Evolutionary conservation across 2,329 filamentous ascomycete genomes (phyloP), one percentile per base, ranked within the genome.

Genomic region (Pseudohalonectria lignicola): DNA sequence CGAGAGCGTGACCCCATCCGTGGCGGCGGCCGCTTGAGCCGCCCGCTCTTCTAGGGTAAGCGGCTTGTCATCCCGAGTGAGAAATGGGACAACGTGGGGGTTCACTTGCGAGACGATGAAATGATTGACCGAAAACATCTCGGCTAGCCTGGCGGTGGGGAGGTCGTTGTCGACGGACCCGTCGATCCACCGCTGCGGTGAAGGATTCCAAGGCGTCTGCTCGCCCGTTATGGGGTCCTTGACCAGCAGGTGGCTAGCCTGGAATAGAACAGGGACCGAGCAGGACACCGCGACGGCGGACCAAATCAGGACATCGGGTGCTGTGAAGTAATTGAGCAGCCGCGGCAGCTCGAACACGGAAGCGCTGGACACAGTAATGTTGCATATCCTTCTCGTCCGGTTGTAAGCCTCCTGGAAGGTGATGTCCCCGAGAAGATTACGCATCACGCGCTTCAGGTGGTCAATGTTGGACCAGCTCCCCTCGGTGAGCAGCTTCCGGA

Each of bases 81-180:
- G 63, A 50, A 96, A 94, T 0, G 86, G 86, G 0, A 93, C 76
- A 8, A 95, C 85, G 50, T 96, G 90, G 1, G 90, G 90, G 50
- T 96, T 96, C 36, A 95, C 87, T 55, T 96, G 90, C 0, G 87
- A 94, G 15, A 95, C 90, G 47, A 96, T 95, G 53, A 95, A 95
- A 55, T 95, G 90, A 52, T 95, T 95, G 54, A 95, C 88, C 52
- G 95, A 94, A 66, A 95, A 94, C 82, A 95, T 88, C 53, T 94
- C 87, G 1, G 87, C 79, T 13, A 96, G 67, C 2, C 86, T 76
- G 16, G 82, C 86, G 77, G 94, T 94, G 2, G 90, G 90, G 3
- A 96, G 66, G 56, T 96, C 90, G 42, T 92, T 92, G 54, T 95
- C 87, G 17, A 96, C 86, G 1, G 88, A 95, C 1, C 90, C 90